Conservation (phyloP, 192 early-diverging fungal species). For the Coemansia javaensis region DNA sequence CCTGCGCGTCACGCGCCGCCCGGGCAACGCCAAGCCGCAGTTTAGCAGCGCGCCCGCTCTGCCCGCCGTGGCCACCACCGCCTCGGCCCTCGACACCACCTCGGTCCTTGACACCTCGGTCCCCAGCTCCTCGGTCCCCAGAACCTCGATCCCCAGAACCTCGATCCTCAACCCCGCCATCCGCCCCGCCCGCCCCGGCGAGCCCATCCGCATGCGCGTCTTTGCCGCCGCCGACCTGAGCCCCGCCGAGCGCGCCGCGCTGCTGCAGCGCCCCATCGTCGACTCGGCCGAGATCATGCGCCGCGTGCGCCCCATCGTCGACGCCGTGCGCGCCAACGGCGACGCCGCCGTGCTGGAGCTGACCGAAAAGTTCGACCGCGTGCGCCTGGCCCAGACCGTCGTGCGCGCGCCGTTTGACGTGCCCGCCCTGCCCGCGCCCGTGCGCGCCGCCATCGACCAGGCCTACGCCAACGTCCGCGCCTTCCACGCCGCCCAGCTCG, state of each 20-base stretch:
- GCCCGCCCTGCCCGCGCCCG: constrained; percentile 57
- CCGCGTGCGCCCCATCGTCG: constrained; percentile 86
- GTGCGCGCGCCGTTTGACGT: constrained; percentile 79
- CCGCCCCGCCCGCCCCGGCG: constrained; percentile 35
- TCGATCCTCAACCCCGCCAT: constrained; percentile 36
- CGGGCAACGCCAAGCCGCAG: constrained; percentile 92
- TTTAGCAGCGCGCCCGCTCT: too few relatives aligned
- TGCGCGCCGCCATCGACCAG: constrained; percentile 83
- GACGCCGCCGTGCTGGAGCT: constrained; percentile 80
- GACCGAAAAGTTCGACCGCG: constrained; percentile 88
- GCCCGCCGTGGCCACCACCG: too few relatives aligned
- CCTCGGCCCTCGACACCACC: too few relatives aligned
- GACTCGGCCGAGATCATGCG: constrained; percentile 83
- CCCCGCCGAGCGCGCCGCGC: constrained; percentile 48
- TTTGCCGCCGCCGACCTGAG: constrained; percentile 56
- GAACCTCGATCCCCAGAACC: too few relatives aligned
- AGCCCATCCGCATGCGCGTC: constrained; percentile 69
- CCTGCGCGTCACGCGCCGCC: constrained; percentile 77
- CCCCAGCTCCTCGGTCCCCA: too few relatives aligned
- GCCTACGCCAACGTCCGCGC: constrained; percentile 88
- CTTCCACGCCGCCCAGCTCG: constrained; percentile 93
- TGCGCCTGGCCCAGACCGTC: constrained; percentile 65
- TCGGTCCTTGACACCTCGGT: too few relatives aligned
- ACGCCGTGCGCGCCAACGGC: constrained; percentile 73
- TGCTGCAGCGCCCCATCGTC: constrained; percentile 89